phyloP scores from a whole-genome alignment of 495 filamentous ascomycete genomes.

The Letharia columbiana region DNA sequence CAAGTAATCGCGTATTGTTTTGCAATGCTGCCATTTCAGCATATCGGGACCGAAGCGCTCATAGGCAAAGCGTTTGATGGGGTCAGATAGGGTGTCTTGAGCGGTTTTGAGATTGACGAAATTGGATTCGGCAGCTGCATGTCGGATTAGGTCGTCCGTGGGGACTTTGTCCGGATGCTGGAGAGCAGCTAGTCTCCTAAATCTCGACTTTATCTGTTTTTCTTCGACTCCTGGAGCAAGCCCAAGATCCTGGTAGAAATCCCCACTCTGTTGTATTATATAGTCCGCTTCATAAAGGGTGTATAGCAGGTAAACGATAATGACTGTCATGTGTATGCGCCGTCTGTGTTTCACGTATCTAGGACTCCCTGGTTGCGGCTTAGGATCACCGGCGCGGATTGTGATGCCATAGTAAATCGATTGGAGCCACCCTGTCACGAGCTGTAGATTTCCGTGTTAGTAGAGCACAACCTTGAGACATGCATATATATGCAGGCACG shows the following conservation, averaged over 20 bases:
- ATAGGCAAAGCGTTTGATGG: slow-evolving; percentile 80
- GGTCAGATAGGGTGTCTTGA: slow-evolving; percentile 72
- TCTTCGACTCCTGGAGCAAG: slow-evolving; percentile 61
- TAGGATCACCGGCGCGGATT: slow-evolving; percentile 82
- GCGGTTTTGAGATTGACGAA: slow-evolving; percentile 78
- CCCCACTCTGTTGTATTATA: slow-evolving; percentile 56
- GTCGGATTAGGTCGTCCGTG: slow-evolving; percentile 28
- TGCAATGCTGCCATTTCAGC: slow-evolving; percentile 57
- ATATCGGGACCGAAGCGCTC: slow-evolving; percentile 81
- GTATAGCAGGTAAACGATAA: slow-evolving; percentile 77
- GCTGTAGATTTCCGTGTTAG: slow-evolving; percentile 35
- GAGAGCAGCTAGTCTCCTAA: slow-evolving; percentile 72
- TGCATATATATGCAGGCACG: neutral
- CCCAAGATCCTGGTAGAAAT: slow-evolving; percentile 70
- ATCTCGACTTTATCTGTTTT: slow-evolving; percentile 70
- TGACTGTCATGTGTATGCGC: slow-evolving; percentile 72
- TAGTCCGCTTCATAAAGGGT: slow-evolving; percentile 91
- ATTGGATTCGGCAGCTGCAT: slow-evolving; percentile 44
- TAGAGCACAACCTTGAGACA: neutral
- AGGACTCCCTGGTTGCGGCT: slow-evolving; percentile 62
- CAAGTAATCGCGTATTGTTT: slow-evolving; percentile 68
- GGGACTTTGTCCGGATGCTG: slow-evolving; percentile 83
- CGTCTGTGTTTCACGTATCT: slow-evolving; percentile 64
- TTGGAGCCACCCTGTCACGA: slow-evolving; percentile 72
- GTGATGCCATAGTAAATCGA: slow-evolving; percentile 78